phyloP scores from a whole-genome alignment of 1,284 basidiomycete species.

The Puccinia hordei region DNA sequence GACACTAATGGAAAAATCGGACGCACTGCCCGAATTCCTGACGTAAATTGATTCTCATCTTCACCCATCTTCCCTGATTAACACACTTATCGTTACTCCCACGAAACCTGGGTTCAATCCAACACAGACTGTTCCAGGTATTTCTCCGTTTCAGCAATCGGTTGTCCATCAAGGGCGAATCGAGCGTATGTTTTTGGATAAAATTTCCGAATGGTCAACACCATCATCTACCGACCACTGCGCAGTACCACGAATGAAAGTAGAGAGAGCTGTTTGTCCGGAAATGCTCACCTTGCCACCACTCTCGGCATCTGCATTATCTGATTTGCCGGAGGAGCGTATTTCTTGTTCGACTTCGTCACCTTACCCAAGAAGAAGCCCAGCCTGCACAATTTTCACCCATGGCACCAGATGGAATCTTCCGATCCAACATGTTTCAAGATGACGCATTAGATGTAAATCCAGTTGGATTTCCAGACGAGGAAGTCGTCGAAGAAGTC shows the following conservation, averaged over 20 bases:
- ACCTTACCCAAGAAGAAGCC: constrained; percentile 57
- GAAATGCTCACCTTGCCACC: constrained; percentile 45
- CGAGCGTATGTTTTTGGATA: constrained; percentile 50
- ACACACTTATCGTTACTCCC: not conserved
- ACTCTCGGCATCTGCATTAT: constrained; percentile 34
- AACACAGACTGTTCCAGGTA: constrained; percentile 43
- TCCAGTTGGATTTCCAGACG: constrained; percentile 39
- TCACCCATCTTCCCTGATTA: not conserved
- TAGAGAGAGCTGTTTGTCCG: constrained; percentile 48
- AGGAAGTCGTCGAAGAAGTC: constrained; percentile 38
- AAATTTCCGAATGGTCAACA: constrained; percentile 47
- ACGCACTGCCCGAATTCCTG: constrained; percentile 45
- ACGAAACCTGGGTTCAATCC: not conserved
- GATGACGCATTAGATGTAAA: constrained; percentile 46
- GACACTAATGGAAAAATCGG: constrained; percentile 29
- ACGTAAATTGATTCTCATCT: constrained; percentile 17
- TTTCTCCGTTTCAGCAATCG: constrained; percentile 44
- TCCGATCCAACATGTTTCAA: constrained; percentile 50
- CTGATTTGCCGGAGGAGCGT: constrained; percentile 30
- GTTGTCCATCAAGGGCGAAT: constrained; percentile 50
- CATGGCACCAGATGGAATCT: constrained; percentile 48
- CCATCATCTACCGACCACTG: not conserved
- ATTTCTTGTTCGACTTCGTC: constrained; percentile 55
- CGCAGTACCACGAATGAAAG: constrained; percentile 7
- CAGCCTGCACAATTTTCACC: constrained; percentile 53